Base-by-base conservation (phyloP, 2,329 filamentous ascomycete genomes). In the Xylariaceae sp. region DNA sequence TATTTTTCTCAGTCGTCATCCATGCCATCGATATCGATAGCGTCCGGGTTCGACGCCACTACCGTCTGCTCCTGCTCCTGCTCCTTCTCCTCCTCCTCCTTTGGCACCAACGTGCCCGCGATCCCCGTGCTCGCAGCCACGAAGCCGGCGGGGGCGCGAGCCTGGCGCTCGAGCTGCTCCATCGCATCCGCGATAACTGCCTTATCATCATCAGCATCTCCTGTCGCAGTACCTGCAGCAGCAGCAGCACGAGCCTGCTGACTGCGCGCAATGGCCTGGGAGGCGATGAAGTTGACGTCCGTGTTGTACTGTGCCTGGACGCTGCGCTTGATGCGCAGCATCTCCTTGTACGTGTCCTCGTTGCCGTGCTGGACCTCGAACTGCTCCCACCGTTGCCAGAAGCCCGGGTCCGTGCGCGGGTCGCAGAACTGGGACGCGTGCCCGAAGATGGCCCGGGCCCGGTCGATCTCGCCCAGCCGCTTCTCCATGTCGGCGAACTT, bases 281-380 rank as follows among this genome's bases (percentile, higher is more conserved):
- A 94, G 8, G 92, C 92, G 63, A 98, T 96, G 59, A 96, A 98
- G 61, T 89, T 94, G 70, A 98, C 90, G 58, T 98, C 92, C 31
- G 94, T 98, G 59, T 97, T 97, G 73, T 94, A 98, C 67, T 96
- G 87, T 37, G 92, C 90, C 64, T 96, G 88, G 9, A 98, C 92
- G 63, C 88, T 95, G 60, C 92, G 75, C 73, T 97, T 98, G 71
- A 98, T 88, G 19, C 92, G 83, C 47, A 97, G 73, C 92, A 98
- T 98, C 62, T 98, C 92, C 69, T 95, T 96, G 74, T 94, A 98
- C 0, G 94, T 98, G 62, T 98, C 92, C 62, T 98, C 94, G 65
- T 98, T 98, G 50, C 92, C 92, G 59, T 98, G 92, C 61, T 94
- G 85, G 15, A 97, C 88, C 65, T 98, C 94, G 63, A 98, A 98